phyloP scores from a whole-genome alignment of 1,284 basidiomycete genomes.

The Trichosporon faecale region DNA sequence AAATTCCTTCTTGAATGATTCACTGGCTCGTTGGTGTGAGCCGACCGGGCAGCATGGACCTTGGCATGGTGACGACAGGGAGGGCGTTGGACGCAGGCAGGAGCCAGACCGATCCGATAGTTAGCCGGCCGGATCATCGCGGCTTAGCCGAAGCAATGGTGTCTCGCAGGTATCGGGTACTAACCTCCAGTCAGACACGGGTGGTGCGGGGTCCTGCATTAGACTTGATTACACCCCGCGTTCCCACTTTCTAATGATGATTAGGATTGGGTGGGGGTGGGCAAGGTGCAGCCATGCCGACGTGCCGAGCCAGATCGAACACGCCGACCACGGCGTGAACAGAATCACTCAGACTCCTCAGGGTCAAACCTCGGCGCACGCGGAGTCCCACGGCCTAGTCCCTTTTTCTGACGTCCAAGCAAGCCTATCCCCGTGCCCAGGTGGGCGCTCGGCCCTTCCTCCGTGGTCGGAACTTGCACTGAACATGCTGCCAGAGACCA shows the following conservation, averaged over 20 bases:
- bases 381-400: conserved; percentile 3
- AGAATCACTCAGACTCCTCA: not conserved
- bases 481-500: not conserved
- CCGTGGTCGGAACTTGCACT: conserved; percentile 3
- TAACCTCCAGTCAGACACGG: not conserved
- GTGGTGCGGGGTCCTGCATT: not conserved
- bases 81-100: not conserved
- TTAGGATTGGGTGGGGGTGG: not conserved
- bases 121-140: conserved; percentile 12
- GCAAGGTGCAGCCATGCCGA: not conserved
- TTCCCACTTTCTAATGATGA: not conserved
- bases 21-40: not conserved
- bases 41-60: not conserved
- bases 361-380: not conserved
- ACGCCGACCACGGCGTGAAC: conserved; percentile 6
- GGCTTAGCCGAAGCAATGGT: not conserved
- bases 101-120: conserved; percentile 10
- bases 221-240: not conserved
- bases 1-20: conserved; percentile 4
- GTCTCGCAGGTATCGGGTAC: not conserved
- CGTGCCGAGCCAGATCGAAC: conserved; percentile 1
- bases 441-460: not conserved
- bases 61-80: conserved; percentile 1
- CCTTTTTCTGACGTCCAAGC: not conserved
- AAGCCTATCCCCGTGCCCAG: not conserved